Percentiles rank a stretch among this genome's conserved stretches.
These are phyloP conservation scores for Noccaea caerulescens DNA, from an alignment of 345 rosid genomes.

Conservation along the genomic window DNA sequence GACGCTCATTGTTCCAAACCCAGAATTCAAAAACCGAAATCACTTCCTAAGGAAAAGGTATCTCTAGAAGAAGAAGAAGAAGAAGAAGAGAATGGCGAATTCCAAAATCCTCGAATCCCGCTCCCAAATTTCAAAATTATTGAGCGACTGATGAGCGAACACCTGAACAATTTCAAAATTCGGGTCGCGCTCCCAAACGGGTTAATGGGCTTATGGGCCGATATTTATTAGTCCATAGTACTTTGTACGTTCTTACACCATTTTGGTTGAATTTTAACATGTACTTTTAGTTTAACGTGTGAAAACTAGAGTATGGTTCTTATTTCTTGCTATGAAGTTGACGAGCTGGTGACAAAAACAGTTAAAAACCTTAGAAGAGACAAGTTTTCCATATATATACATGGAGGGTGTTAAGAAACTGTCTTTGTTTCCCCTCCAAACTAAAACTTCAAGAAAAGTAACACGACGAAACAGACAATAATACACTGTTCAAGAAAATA, in stretches of 20 bases:
- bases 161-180: slow-evolving; percentile 13
- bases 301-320: no score
- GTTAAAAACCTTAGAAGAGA: slow-evolving; percentile 1
- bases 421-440: slow-evolving; percentile 35
- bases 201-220: slow-evolving; percentile 36
- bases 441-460: slow-evolving; percentile 33
- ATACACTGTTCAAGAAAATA: slow-evolving; percentile 24
- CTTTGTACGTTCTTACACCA: neutral
- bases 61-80: slow-evolving; percentile 18
- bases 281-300: no score
- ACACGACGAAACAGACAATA: slow-evolving; percentile 27
- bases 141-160: neutral
- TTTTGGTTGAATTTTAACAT: neutral
- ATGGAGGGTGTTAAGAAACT: slow-evolving; percentile 41
- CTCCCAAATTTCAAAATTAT: neutral
- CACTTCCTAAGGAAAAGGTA: neutral
- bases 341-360: neutral
- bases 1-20: slow-evolving; percentile 28
- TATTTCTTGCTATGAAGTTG: neutral
- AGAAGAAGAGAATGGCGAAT: neutral
- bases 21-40: neutral
- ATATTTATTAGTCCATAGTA: neutral
- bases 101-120: no score
- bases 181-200: neutral
- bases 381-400: slow-evolving; percentile 47